Base-by-base conservation (phyloP, 345 rosid species). In the Hibiscus syriacus region DNA sequence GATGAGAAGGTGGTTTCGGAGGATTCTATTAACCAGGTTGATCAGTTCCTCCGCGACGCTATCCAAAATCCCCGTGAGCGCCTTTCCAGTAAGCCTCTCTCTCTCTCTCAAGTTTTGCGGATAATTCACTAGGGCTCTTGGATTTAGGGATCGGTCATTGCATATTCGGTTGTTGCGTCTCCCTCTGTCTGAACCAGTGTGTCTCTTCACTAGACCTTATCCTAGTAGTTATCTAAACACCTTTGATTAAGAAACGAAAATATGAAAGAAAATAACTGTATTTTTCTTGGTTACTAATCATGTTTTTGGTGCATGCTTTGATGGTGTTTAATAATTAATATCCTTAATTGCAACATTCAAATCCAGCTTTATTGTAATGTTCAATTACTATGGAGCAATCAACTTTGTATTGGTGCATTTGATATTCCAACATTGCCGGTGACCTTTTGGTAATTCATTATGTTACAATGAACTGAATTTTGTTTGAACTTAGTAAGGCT, bases 1-100 rank as follows among this genome's bases (percentile, higher is more conserved):
- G 49, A 12, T 3, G 49, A 43, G 49, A 43, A 43, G 16, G 49
- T 3, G 49, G 49, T 12, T 43, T 12, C 49, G 17, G 87, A 85
- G 19, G 86, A 85, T 53, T 61, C 54, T n/a, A 12, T 74, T 54
- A 72, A 70, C 66, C 87, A 82, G 80, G 90, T 89, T 50, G 96
- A 89, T 73, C 90, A 82, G 84, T 89, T 89, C 73, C 90, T 89
- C 26, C 87, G 84, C 5, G 96, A 89, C 70, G 96, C 92, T 29
- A 50, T 89, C 66, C 86, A 86, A 52, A 89, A 89, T 73, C 88
- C 96, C 13, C 88, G 96, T 20, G 96, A 89, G 63, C 87, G 96
- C 34, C 90, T 89, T 17, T 89, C 92, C 25, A 69, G 96, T 89
- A 68, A 73, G 84, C 63, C 12, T 41, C 2, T 0, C 23, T 6